These are phyloP conservation scores for Saitozyma sp. DNA, from an alignment of 768 basidiomycete species.

Conservation along the genomic window DNA sequence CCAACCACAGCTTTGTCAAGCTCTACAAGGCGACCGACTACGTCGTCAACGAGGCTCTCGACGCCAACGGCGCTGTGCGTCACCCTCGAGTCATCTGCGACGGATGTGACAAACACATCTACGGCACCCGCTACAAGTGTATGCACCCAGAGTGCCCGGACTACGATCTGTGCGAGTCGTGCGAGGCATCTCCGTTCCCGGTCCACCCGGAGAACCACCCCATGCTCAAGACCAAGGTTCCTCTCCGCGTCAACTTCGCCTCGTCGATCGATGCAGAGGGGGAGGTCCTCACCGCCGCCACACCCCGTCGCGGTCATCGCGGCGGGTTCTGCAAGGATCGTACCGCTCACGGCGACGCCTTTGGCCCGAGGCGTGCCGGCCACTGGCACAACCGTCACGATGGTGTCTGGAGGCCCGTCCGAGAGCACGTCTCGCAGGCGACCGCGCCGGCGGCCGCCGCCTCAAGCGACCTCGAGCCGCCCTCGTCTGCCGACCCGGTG, in stretches of 20 bases:
- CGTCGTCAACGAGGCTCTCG: constrained; percentile 11
- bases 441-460: background rate
- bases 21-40: constrained; percentile 39
- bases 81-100: constrained; percentile 47
- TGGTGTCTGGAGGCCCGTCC: background rate
- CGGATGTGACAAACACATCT: constrained; percentile 39
- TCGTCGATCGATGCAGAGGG: background rate
- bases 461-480: background rate
- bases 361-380: too few relatives aligned
- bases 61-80: constrained; percentile 12
- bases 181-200: constrained; percentile 42
- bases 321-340: too few relatives aligned
- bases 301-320: too few relatives aligned
- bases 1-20: constrained; percentile 45
- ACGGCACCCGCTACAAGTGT: constrained; percentile 49
- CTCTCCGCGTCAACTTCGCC: constrained; percentile 20
- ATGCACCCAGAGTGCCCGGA: constrained; percentile 53
- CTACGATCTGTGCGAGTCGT: constrained; percentile 52
- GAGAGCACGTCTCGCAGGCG: background rate
- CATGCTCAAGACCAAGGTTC: constrained; percentile 50
- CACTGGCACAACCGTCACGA: too few relatives aligned
- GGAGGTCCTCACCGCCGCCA: background rate
- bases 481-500: constrained; percentile 2
- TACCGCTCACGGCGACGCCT: too few relatives aligned
- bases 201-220: constrained; percentile 46